phyloP scores from a whole-genome alignment of 495 filamentous ascomycete genomes.

The Podospora anserina region DNA sequence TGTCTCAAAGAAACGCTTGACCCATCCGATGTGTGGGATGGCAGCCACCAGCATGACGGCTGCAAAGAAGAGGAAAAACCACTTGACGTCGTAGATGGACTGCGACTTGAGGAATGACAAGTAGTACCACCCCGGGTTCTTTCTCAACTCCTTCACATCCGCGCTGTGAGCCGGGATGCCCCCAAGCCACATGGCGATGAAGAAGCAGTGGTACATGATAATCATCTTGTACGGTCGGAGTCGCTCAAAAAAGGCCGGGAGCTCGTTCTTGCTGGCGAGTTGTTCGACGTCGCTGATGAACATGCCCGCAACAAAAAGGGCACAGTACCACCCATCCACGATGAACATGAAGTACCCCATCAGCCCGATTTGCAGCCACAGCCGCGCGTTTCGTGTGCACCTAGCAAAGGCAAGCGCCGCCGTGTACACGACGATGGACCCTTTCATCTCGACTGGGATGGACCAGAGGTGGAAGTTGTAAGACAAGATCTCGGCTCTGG shows the following conservation, averaged over 20 bases:
- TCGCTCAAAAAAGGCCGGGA: constrained; percentile 37
- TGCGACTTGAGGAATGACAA: constrained; percentile 49
- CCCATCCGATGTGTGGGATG: constrained; percentile 42
- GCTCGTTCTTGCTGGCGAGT: constrained; percentile 38
- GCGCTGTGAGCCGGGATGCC: constrained; percentile 44
- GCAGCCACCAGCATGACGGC: constrained; percentile 53
- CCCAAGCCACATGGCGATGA: constrained; percentile 41
- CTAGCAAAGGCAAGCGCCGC: constrained; percentile 42
- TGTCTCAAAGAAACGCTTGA: constrained; percentile 56
- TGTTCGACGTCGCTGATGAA: constrained; percentile 50
- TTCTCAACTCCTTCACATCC: constrained; percentile 34
- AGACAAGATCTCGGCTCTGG: constrained; percentile 35
- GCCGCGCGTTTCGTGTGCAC: constrained; percentile 30
- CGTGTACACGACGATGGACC: constrained; percentile 49
- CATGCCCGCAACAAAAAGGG: constrained; percentile 47
- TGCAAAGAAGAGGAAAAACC: constrained; percentile 51
- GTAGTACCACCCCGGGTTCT: constrained; percentile 45
- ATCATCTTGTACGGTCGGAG: constrained; percentile 41
- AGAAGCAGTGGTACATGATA: constrained; percentile 47
- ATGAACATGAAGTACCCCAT: constrained; percentile 46
- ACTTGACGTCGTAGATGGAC: constrained; percentile 49
- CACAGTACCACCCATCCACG: constrained; percentile 44
- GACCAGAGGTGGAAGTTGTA: constrained; percentile 46
- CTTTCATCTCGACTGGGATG: constrained; percentile 42
- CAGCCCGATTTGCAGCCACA: constrained; percentile 33